Conservation (phyloP, 257 asterid genomes). For the Jaltomata sinuosa region DNA sequence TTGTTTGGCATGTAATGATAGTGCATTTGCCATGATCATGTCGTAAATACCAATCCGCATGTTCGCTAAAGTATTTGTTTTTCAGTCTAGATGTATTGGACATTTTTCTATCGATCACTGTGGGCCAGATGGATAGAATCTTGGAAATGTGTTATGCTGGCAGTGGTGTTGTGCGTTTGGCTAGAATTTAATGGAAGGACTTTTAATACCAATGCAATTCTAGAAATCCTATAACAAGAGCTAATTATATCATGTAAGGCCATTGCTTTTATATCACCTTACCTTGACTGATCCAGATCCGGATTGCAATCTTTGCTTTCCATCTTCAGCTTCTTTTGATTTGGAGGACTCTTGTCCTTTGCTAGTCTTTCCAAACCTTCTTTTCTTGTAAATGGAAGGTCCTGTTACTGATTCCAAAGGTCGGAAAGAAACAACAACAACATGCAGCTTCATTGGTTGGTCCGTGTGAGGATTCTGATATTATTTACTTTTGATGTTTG, state of each 20-base stretch:
- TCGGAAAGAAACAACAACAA: background rate
- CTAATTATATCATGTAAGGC: background rate
- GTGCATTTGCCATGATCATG: background rate
- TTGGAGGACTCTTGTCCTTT: background rate
- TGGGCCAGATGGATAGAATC: background rate
- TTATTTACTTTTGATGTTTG: background rate
- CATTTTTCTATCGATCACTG: background rate
- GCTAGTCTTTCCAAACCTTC: background rate
- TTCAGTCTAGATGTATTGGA: background rate
- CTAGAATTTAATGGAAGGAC: background rate
- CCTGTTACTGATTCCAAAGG: background rate
- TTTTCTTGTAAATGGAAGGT: background rate
- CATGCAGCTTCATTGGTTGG: background rate
- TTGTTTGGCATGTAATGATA: background rate
- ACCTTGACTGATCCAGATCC: background rate
- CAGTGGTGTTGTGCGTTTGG: background rate
- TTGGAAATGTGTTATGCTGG: background rate
- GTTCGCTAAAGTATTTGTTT: background rate
- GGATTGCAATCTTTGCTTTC: background rate
- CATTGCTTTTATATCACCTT: background rate
- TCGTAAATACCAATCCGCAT: background rate
- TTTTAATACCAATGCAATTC: background rate
- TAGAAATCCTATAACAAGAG: background rate
- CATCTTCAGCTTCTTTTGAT: background rate
- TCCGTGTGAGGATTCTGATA: background rate